Conservation (phyloP, 2,329 filamentous ascomycete species). For the Dactylellina leptospora region DNA sequence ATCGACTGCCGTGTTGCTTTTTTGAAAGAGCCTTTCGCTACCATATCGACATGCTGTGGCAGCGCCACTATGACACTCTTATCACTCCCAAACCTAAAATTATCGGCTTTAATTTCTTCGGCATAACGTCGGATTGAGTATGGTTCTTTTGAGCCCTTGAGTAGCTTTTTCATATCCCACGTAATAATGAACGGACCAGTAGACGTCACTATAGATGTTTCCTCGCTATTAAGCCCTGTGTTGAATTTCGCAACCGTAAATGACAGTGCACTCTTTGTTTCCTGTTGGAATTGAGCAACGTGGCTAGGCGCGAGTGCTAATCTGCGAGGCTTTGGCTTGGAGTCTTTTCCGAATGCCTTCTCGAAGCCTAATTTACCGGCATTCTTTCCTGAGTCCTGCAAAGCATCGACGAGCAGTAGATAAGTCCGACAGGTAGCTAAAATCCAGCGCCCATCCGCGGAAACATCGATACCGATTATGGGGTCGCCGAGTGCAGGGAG, state of each 20-base stretch:
- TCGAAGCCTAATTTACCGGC: slow-evolving; percentile 98
- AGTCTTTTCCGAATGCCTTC: slow-evolving; percentile 87
- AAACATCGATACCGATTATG: slow-evolving; percentile 93
- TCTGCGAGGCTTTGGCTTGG: slow-evolving; percentile 90
- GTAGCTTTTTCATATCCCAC: slow-evolving; percentile 91
- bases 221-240: slow-evolving; percentile 78
- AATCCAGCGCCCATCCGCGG: slow-evolving; percentile 94
- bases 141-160: slow-evolving; percentile 80
- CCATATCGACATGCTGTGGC: slow-evolving; percentile 98
- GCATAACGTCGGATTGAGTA: slow-evolving; percentile 97
- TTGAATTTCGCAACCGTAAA: slow-evolving; percentile 97
- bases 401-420: slow-evolving; percentile 87
- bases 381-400: slow-evolving; percentile 93
- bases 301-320: slow-evolving; percentile 88
- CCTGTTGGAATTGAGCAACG: slow-evolving; percentile 96
- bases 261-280: slow-evolving; percentile 83
- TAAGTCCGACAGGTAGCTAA: slow-evolving; percentile 94
- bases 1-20: slow-evolving; percentile 94
- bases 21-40: slow-evolving; percentile 83
- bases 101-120: slow-evolving; percentile 96
- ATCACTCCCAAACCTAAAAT: slow-evolving; percentile 96
- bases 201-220: slow-evolving; percentile 95
- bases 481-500: slow-evolving; percentile 94
- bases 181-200: slow-evolving; percentile 97
- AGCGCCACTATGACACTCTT: slow-evolving; percentile 98